Percentiles rank a stretch among this genome's conserved stretches.
These are phyloP conservation scores for Trichoderma sp. DNA, from an alignment of 2,329 filamentous ascomycete species.

Conservation along the genomic window DNA sequence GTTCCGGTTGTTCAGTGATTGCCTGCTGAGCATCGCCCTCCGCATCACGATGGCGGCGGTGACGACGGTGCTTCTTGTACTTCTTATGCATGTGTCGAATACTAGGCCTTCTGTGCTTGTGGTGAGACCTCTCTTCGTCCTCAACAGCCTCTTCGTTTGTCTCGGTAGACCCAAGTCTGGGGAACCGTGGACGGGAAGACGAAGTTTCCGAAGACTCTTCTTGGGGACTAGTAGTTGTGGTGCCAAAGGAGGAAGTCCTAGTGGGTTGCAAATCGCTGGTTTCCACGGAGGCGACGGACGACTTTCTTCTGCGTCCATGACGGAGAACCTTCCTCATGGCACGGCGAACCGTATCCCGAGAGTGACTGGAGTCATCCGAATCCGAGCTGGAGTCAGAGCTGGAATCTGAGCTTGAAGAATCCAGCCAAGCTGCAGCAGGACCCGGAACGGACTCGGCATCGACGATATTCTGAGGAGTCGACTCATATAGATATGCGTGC, in stretches of 20 bases:
- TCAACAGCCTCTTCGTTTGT: constrained; percentile 48
- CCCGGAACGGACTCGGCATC: constrained; percentile 89
- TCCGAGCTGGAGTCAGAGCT: constrained; percentile 57
- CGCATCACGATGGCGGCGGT: constrained; percentile 34
- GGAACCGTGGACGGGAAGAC: constrained; percentile 38
- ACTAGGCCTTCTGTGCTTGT: constrained; percentile 38
- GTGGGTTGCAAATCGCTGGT: constrained; percentile 40
- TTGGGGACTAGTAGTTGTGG: constrained; percentile 34
- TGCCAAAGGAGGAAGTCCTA: constrained; percentile 46
- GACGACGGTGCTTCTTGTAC: constrained; percentile 48
- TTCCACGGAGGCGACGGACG: constrained; percentile 70
- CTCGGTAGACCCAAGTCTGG: constrained; percentile 40
- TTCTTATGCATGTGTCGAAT: constrained; percentile 44
- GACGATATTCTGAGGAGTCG: constrained; percentile 88
- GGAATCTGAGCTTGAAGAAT: constrained; percentile 63
- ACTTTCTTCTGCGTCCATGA: constrained; percentile 71
- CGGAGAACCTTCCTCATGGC: constrained; percentile 76
- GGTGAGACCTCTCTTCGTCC: constrained; percentile 43
- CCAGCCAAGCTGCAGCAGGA: constrained; percentile 78
- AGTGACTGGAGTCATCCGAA: constrained; percentile 62
- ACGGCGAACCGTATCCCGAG: constrained; percentile 66
- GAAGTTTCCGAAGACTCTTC: constrained; percentile 46
- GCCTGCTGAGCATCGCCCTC: constrained; percentile 33
- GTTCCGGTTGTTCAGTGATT: constrained; percentile 32
- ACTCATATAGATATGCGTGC: constrained; percentile 88